Evolutionary conservation across 768 basidiomycete species (phyloP), one percentile per base, ranked within the genome.

Genomic region (Omphalotus guepiniiformis): DNA sequence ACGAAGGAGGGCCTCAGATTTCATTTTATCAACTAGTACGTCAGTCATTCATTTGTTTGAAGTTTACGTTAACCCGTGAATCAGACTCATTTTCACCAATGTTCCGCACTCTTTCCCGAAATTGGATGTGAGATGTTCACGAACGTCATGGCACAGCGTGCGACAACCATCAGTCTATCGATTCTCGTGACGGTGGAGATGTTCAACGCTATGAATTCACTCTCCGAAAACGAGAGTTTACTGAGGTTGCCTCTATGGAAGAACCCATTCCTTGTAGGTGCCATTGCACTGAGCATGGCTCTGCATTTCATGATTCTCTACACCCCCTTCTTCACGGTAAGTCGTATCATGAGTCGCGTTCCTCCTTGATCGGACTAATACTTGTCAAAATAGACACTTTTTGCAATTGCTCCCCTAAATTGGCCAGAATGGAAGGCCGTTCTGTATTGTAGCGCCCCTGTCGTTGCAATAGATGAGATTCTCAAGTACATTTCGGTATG

Each of bases 171-270:
- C 78, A 94, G 91, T 54, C 72, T 99, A 27, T 97, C 95, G 22
- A 93, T 98, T 59, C 78, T 99, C 40, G 95, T 99, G 47, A 93
- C 86, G 2, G 83, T 95, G 45, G 92, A 95, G 68, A 95, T 95
- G 92, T 93, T 93, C 74, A 95, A 95, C 66, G 92, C 91, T 28
- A 92, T 93, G 87, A 98, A 98, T 68, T 97, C 94, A 48, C 74
- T 99, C 19, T 95, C 93, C 16, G 95, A 99, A 70, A 97, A 96
- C 66, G 95, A 97, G 72, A 91, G 88, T 51, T 68, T 99, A 51
- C 68, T 99, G 42, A 76, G 78, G 26, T 71, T 99, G 36, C 95
- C 95, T 2, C 65, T 96, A 19, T 99, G 95, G 95, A 86, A 83
- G 68, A 99, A 99, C 65, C 83, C 81, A 49, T 97, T 85, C 76